These are phyloP conservation scores for Bruguiera hainesii DNA, from an alignment of 441 rosid genomes.

Conservation along the genomic window DNA sequence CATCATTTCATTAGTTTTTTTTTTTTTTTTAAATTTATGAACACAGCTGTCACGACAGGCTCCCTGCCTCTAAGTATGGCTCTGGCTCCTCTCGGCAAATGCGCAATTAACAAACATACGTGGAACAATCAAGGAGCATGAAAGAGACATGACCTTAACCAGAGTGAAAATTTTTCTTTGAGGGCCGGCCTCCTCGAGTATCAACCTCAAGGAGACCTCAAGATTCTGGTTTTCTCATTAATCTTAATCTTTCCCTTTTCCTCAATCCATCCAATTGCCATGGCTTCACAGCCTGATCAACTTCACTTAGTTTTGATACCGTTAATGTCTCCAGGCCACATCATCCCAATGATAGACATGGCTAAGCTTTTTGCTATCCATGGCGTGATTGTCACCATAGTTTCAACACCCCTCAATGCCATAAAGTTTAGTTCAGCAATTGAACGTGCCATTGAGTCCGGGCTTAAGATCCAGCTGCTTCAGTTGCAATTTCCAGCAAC, in stretches of 20 bases:
- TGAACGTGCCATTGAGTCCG: constrained; percentile 22
- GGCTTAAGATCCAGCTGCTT: constrained; percentile 23
- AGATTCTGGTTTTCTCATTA: too few relatives aligned
- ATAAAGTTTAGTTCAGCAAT: constrained; percentile 17
- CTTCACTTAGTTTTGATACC: constrained; percentile 44
- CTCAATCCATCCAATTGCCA: constrained; percentile 1
- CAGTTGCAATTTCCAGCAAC: constrained; percentile 24
- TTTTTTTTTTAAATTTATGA: too few relatives aligned
- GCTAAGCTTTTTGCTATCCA: constrained; percentile 34
- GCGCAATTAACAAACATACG: too few relatives aligned
- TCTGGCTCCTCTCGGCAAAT: too few relatives aligned
- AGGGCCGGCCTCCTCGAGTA: too few relatives aligned
- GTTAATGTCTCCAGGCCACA: constrained; percentile 39
- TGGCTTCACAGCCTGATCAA: constrained; percentile 22
- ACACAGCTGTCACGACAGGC: too few relatives aligned
- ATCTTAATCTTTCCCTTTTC: background rate
- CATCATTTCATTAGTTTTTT: too few relatives aligned
- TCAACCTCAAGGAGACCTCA: too few relatives aligned
- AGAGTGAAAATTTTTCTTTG: too few relatives aligned
- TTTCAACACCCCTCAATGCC: constrained; percentile 36
- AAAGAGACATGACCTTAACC: too few relatives aligned
- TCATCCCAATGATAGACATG: constrained; percentile 43
- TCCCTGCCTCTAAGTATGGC: too few relatives aligned
- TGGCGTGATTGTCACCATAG: constrained; percentile 27
- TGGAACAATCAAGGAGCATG: too few relatives aligned